Conservation (phyloP, 2,329 filamentous ascomycete species). For the Hypoxylon sp. region DNA sequence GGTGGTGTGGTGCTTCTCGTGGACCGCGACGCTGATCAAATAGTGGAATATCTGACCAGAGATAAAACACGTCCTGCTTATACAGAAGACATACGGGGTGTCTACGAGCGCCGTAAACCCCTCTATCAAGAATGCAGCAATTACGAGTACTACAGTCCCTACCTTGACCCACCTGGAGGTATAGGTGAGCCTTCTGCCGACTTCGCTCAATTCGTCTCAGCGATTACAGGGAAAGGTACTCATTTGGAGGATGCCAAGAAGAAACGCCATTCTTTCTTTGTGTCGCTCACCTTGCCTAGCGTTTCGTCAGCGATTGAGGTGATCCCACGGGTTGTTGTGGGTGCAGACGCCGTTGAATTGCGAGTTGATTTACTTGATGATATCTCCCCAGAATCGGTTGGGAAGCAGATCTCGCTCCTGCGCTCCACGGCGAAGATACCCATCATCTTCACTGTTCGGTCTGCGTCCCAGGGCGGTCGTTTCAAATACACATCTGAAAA, state of each 20-base stretch:
- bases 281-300: slow-evolving; percentile 87
- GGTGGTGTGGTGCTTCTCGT: slow-evolving; percentile 90
- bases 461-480: slow-evolving; percentile 84
- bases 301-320: slow-evolving; percentile 72
- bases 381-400: slow-evolving; percentile 79
- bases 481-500: slow-evolving; percentile 83
- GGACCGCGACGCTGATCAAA: slow-evolving; percentile 86
- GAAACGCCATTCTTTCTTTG: slow-evolving; percentile 88
- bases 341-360: slow-evolving; percentile 92
- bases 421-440: slow-evolving; percentile 79
- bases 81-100: slow-evolving; percentile 89
- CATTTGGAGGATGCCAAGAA: slow-evolving; percentile 69
- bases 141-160: slow-evolving; percentile 89
- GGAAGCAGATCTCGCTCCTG: slow-evolving; percentile 83
- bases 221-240: slow-evolving; percentile 72
- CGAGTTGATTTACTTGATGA: slow-evolving; percentile 92
- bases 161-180: slow-evolving; percentile 58
- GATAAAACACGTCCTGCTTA: slow-evolving; percentile 95
- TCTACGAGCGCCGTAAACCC: slow-evolving; percentile 88
- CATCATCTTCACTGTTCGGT: slow-evolving; percentile 92
- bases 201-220: slow-evolving; percentile 78
- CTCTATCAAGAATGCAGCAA: slow-evolving; percentile 97
- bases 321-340: slow-evolving; percentile 80
- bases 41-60: slow-evolving; percentile 87
- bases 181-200: slow-evolving; percentile 69